phyloP scores from a whole-genome alignment of 345 rosid species.

The Gossypium raimondii region DNA sequence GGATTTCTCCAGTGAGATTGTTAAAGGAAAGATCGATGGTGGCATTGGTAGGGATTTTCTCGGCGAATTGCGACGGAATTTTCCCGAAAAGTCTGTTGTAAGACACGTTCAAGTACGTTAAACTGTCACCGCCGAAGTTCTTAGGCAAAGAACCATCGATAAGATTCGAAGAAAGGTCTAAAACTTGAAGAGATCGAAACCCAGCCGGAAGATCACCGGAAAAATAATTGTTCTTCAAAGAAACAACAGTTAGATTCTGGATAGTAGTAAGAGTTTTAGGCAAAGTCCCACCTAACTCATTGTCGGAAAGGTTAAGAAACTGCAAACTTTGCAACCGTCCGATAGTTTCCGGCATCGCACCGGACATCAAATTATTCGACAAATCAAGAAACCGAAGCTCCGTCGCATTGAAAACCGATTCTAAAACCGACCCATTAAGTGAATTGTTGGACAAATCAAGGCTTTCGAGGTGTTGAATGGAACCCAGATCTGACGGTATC shows the following conservation, averaged over 20 bases:
- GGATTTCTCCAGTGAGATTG: constrained; percentile 68
- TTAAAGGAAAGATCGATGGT: constrained; percentile 77
- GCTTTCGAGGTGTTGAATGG: constrained; percentile 43
- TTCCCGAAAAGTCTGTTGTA: constrained; percentile 60
- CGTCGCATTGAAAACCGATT: constrained; percentile 50
- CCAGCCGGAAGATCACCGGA: constrained; percentile 52
- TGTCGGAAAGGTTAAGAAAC: constrained; percentile 63
- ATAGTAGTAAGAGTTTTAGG: constrained; percentile 41
- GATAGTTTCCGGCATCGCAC: constrained; percentile 47
- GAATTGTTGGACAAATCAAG: constrained; percentile 82
- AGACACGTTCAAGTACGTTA: constrained; percentile 63
- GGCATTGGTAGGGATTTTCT: constrained; percentile 55
- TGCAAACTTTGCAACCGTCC: constrained; percentile 46
- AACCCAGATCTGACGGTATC: constrained; percentile 65
- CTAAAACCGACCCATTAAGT: constrained; percentile 70
- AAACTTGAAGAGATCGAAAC: constrained; percentile 42
- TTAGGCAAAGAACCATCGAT: constrained; percentile 66
- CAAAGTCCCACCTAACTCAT: constrained; percentile 65
- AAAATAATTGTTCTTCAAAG: constrained; percentile 56
- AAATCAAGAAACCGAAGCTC: constrained; percentile 66
- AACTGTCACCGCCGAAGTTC: constrained; percentile 53
- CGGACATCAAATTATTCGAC: constrained; percentile 65
- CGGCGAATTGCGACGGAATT: constrained; percentile 54
- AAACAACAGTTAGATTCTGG: constrained; percentile 47
- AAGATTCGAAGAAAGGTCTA: constrained; percentile 82